Base-by-base conservation (phyloP, 2,329 filamentous ascomycete genomes). In the Arthroderma sp. region DNA sequence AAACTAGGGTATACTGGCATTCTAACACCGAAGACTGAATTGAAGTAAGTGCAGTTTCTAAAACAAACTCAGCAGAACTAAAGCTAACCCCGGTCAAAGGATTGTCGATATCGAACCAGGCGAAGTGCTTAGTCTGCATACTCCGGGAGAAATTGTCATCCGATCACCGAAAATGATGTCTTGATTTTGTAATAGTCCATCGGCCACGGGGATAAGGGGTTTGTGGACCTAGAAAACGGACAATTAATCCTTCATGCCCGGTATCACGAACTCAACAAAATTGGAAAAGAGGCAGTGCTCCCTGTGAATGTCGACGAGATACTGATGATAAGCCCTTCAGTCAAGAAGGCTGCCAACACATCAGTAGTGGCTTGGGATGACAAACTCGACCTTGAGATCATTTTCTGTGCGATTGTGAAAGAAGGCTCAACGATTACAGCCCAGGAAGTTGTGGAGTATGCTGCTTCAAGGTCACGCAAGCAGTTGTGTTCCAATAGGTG, bases 101-200 rank as follows among this genome's bases (percentile, higher is more conserved):
- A 39, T 54, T 6, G 25, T 54, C 4, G 28, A 54, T 23, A 25
- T 19, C 28, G 52, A 54, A 39, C 38, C 52, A 4, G 15, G 23
- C 4, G 8, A 54, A 13, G 19, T 2, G 25, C 23, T 54, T 21
- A 25, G 19, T 13, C 31, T 38, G 2, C 3, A 39, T 38, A 54
- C 33, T 21, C 21, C 23, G 25, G 52, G 52, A 2, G 52, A 54
- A 25, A 54, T 54, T 13, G 37, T 35, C n/a, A 31, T 54, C 8
- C 52, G 52, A 13, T 31, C 13, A 15, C 9, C 52, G 21, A 4
- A 38, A 2, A 54, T 37, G 25, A 31, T 54, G 21, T 19, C n/a
- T 2, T 13, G 52, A 54, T 54, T 31, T 25, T 54, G 52, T 25
- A 54, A 54, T 25, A 54, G 39, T 39, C 52, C 31, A 8, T n/a